Base-by-base conservation (phyloP, 225 moss, liverwort and hornwort species). In the Sphagnum contortum region DNA sequence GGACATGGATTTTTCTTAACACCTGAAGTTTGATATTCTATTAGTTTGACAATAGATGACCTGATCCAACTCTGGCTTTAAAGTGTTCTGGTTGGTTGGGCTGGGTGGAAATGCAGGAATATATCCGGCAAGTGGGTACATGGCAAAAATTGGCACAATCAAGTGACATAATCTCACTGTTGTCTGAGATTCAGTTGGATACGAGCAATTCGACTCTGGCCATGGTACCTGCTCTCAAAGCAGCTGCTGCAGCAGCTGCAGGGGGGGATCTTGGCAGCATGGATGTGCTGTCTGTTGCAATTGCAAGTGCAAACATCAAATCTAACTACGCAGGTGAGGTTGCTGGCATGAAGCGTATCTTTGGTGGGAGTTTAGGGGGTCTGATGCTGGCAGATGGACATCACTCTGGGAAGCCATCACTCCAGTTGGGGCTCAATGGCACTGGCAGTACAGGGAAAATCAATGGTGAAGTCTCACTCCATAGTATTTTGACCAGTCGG, bases 281-380 rank as follows among this genome's bases (percentile, higher is more conserved):
- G 77, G 91, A 94, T 61, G 83, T 94, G 50, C 91, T 94, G 48
- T 89, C 91, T 57, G 80, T 89, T 57, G 91, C 87, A 71, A 94
- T 94, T 12, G 81, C 87, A 52, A 94, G 94, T 78, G 91, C 94
- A 70, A 94, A 85, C 72, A 74, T 84, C 2, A 91, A 91, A 73
- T 89, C 91, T 68, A 92, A 87, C 64, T 87, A 84, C 77, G 75
- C 82, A 56, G 91, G 89, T 58, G 89, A 92, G 81, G 83, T 92
- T 47, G 75, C 83, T 72, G 89, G 91, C 50, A 89, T 92, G 87
- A 89, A 87, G 74, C 73, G 81, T 65, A 72, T 91, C 71, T 81
- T 89, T 69, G 83, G 70, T 58, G 75, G 71, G 63, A 78, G 82
- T 48, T 87, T 91, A 73, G 78, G 85, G 62, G 80, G 74, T 45